Evolutionary conservation across 2,329 filamentous ascomycete genomes (phyloP), one percentile per base, ranked within the genome.

Genomic region (Geoglossum cookeanum): DNA sequence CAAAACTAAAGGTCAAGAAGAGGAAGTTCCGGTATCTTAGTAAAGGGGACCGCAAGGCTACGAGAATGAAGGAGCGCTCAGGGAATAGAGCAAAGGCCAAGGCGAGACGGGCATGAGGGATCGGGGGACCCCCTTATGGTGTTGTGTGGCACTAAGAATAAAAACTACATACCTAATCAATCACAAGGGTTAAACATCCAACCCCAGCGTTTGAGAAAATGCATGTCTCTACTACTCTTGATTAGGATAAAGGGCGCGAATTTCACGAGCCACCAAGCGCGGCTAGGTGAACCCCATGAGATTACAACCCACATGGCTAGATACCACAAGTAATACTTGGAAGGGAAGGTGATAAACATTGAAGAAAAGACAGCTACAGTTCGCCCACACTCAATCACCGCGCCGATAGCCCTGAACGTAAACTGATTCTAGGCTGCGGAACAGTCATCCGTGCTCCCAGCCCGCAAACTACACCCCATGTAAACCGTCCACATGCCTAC

Each of bases 1-100:
- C 72, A 59, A 80, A 75, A 64, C 74, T 74, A 27, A 90, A 88
- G 71, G 87, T 85, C 73, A 90, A 85, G 72, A 94, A 90, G 75
- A 84, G 84, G 71, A 87, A 90, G 71, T 97, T 97, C 67, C 80
- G 87, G 61, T 98, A 98, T 69, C 88, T 97, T 72, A 85, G 78
- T 60, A 95, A 94, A 72, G 72, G 81, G 35, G 91, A 96, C 64
- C 79, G 92, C 65, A 85, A 78, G 66, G 65, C 74, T 35, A 75
- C 76, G 48, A 71, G 75, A 61, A 68, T 73, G 57, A 83, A 87
- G 68, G 71, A 90, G 64, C 79, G 81, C 53, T 72, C 78, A 62
- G 80, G 78, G 65, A 94, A 87, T 69, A 78, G 79, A 64, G 87
- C 80, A 68, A 79, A 81, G 63, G 87, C 83, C 62, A 80, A 55